Evolutionary conservation across 2,329 filamentous ascomycete genomes (phyloP).

Genomic region (Magnaporthiopsis poae): DNA sequence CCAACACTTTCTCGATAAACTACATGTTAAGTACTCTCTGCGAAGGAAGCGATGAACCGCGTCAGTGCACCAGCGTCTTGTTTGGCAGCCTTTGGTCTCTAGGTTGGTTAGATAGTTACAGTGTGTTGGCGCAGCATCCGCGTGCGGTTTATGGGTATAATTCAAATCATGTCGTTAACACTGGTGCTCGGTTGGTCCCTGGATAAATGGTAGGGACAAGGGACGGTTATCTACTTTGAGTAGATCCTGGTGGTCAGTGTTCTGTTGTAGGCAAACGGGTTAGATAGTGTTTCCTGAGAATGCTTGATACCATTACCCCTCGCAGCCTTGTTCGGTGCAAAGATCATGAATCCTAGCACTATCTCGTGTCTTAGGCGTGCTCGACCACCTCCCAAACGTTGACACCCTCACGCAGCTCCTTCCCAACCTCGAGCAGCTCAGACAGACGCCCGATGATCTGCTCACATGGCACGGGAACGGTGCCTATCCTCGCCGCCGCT

Average conservation of each 20-base stretch:
- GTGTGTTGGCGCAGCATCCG: background rate
- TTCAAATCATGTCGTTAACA: background rate
- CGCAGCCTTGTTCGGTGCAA: too few relatives aligned
- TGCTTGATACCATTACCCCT: too few relatives aligned
- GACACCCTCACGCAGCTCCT: slow-evolving; percentile 15
- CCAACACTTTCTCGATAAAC: slow-evolving; percentile 73
- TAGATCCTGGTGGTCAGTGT: too few relatives aligned
- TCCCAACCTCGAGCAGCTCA: slow-evolving; percentile 11
- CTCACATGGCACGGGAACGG: slow-evolving; percentile 25
- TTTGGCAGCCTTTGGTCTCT: background rate
- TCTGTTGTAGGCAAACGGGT: too few relatives aligned
- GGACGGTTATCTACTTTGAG: too few relatives aligned
- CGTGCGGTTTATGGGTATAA: background rate
- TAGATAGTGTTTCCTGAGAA: too few relatives aligned
- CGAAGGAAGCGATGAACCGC: background rate
- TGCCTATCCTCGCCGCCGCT: slow-evolving; percentile 26
- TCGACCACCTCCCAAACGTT: slow-evolving; percentile 11
- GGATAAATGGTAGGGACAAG: background rate
- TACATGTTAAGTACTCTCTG: slow-evolving; percentile 64
- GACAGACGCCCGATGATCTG: slow-evolving; percentile 14
- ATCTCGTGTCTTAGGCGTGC: background rate
- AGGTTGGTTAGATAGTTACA: background rate
- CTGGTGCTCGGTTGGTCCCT: background rate
- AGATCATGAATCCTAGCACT: too few relatives aligned
- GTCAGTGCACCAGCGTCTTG: background rate